phyloP scores from a whole-genome alignment of 805 yeast genomes.

The Kluyveromyces starmeri region DNA sequence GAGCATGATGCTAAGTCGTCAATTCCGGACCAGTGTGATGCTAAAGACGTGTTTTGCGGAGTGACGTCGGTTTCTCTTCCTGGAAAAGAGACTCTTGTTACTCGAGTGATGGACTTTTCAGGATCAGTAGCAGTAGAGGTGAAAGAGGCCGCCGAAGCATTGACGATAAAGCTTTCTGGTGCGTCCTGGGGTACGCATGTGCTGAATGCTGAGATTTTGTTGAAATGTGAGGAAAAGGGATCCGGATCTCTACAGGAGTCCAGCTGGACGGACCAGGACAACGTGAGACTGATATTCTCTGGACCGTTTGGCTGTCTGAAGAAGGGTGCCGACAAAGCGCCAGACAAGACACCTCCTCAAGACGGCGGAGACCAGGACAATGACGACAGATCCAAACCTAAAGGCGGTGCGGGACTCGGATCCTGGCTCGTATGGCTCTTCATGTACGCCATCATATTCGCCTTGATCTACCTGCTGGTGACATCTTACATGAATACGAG shows the following conservation, averaged over 20 bases:
- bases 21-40: constrained; percentile 47
- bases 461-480: constrained; percentile 58
- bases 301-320: constrained; percentile 40
- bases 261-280: constrained; percentile 20
- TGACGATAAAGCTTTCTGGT: constrained; percentile 38
- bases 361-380: constrained; percentile 17
- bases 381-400: constrained; percentile 20
- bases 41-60: constrained; percentile 73
- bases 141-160: constrained; percentile 25
- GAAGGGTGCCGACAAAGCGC: constrained; percentile 17
- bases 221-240: constrained; percentile 38
- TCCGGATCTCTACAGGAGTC: constrained; percentile 22
- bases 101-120: constrained; percentile 54
- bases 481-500: constrained; percentile 67
- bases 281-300: constrained; percentile 22
- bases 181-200: constrained; percentile 63
- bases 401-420: constrained; percentile 24
- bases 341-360: no score
- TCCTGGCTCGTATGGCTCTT: constrained; percentile 70
- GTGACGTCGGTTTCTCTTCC: constrained; percentile 46
- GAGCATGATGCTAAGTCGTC: constrained; percentile 26
- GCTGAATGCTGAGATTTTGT: constrained; percentile 39
- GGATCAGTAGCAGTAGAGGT: constrained; percentile 24
- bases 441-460: constrained; percentile 58
- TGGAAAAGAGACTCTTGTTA: constrained; percentile 37